These are phyloP conservation scores for Vigna trinervia DNA, from an alignment of 306 rosid species.

Conservation along the genomic window DNA sequence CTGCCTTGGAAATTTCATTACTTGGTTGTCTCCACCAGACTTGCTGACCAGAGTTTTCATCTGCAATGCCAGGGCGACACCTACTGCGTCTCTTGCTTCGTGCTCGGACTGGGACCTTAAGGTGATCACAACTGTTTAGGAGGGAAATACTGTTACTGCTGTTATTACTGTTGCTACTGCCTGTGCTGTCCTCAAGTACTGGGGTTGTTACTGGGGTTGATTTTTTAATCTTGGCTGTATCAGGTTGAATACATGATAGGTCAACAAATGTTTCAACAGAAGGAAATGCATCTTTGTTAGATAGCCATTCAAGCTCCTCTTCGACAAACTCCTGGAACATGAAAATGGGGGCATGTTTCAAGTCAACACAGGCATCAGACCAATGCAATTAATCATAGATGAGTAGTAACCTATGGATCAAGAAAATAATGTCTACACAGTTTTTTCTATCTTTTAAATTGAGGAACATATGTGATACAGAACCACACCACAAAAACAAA, in stretches of 20 bases:
- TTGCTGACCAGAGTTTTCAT: slow-evolving; percentile 42
- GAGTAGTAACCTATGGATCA: slow-evolving; percentile 10
- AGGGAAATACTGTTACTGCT: slow-evolving; percentile 50
- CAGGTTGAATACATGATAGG: slow-evolving; percentile 48
- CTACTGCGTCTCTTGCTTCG: slow-evolving; percentile 62
- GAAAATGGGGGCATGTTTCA: neutral
- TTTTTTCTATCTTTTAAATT: neutral
- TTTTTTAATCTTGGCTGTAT: slow-evolving; percentile 48
- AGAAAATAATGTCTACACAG: neutral
- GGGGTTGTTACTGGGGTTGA: slow-evolving; percentile 56
- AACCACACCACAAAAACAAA: too few relatives aligned
- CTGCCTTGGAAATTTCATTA: slow-evolving; percentile 28
- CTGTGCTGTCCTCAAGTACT: slow-evolving; percentile 56
- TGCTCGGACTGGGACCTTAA: slow-evolving; percentile 68
- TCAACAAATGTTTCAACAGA: slow-evolving; percentile 64
- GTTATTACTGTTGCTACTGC: slow-evolving; percentile 58
- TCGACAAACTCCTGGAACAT: slow-evolving; percentile 60
- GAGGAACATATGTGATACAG: neutral
- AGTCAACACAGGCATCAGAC: slow-evolving; percentile 33
- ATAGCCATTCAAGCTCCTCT: slow-evolving; percentile 90
- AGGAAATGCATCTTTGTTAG: slow-evolving; percentile 85
- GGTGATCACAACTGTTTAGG: slow-evolving; percentile 57
- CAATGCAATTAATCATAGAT: slow-evolving; percentile 5
- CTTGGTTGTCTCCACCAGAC: slow-evolving; percentile 47
- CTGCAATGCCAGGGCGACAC: slow-evolving; percentile 41